Conservation (phyloP, 1,139 yeast genomes). For the Debaryomyces singareniensis region DNA sequence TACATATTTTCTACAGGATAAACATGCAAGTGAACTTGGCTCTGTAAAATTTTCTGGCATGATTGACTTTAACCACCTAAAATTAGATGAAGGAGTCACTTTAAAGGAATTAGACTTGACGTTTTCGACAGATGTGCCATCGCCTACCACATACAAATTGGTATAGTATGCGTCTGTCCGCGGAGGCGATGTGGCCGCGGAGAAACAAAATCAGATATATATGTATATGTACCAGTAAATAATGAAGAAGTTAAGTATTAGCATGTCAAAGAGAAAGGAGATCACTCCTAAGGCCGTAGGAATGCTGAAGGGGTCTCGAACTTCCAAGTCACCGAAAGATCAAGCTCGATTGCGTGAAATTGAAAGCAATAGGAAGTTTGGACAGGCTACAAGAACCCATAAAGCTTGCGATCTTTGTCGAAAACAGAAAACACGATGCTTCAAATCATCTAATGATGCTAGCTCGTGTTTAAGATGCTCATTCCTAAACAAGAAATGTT, state of each 20-base stretch:
- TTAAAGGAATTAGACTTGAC: slow-evolving; percentile 13
- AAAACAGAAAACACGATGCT: slow-evolving; percentile 58
- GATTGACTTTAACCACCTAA: slow-evolving; percentile 28
- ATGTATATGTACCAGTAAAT: background rate
- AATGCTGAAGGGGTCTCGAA: background rate
- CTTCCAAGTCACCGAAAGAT: background rate
- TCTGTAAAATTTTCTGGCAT: slow-evolving; percentile 19
- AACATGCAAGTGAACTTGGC: slow-evolving; percentile 13
- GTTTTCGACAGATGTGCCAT: slow-evolving; percentile 4
- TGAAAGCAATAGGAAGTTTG: slow-evolving; percentile 3
- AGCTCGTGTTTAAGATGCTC: slow-evolving; percentile 51
- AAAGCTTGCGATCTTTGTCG: slow-evolving; percentile 58
- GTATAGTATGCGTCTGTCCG: too few species aligned
- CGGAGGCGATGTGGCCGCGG: too few species aligned
- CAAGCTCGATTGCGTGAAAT: background rate
- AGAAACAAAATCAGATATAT: too few species aligned
- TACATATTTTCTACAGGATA: slow-evolving; percentile 14
- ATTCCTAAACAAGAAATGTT: slow-evolving; percentile 45
- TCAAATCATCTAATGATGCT: slow-evolving; percentile 39
- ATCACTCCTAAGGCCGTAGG: too few species aligned
- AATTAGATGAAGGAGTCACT: slow-evolving; percentile 27
- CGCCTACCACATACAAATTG: slow-evolving; percentile 7
- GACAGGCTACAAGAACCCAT: slow-evolving; percentile 32
- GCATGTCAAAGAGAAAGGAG: too few species aligned
- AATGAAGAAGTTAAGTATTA: background rate